Evolutionary conservation across 2,329 filamentous ascomycete species (phyloP).

Genomic region (Grosmannia clavigera): DNA sequence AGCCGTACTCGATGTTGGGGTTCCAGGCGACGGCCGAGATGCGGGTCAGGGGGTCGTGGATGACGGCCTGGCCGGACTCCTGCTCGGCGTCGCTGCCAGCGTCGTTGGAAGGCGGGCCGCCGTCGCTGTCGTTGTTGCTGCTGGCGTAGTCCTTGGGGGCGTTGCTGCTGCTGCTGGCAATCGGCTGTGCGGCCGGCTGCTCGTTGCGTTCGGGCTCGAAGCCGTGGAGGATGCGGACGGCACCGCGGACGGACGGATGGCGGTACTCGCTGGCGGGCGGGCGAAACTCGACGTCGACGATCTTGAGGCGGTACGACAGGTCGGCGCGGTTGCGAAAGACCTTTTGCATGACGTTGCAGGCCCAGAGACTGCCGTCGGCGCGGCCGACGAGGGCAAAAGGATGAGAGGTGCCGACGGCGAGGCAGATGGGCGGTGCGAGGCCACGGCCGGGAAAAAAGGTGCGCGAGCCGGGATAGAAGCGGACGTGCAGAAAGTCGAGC

Average conservation of each 20-base stretch:
- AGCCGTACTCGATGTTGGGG: conserved; percentile 51
- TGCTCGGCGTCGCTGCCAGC: conserved; percentile 14
- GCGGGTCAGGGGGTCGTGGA: conserved; percentile 51
- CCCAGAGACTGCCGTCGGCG: conserved; percentile 29
- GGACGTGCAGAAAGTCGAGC: conserved; percentile 39
- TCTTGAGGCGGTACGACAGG: conserved; percentile 25
- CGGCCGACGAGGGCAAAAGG: conserved; percentile 38
- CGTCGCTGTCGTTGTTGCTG: conserved; percentile 12
- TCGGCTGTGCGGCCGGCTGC: conserved; percentile 16
- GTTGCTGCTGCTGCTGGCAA: conserved; percentile 7
- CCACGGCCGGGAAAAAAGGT: conserved; percentile 32
- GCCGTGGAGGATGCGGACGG: conserved; percentile 37
- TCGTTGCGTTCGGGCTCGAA: conserved; percentile 39
- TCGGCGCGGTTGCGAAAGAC: conserved; percentile 28
- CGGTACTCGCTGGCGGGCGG: conserved; percentile 12
- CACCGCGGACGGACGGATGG: conserved; percentile 18
- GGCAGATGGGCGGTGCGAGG: conserved; percentile 30
- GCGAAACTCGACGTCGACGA: conserved; percentile 44
- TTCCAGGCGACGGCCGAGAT: conserved; percentile 56
- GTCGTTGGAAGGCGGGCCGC: conserved; percentile 13
- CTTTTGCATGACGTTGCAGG: conserved; percentile 30
- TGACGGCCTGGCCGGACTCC: conserved; percentile 22
- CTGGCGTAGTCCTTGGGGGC: conserved; percentile 13
- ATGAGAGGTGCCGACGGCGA: conserved; percentile 37
- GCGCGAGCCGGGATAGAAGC: conserved; percentile 39